Base-by-base conservation (phyloP, 2,329 filamentous ascomycete genomes). In the Talaromyces sp. region DNA sequence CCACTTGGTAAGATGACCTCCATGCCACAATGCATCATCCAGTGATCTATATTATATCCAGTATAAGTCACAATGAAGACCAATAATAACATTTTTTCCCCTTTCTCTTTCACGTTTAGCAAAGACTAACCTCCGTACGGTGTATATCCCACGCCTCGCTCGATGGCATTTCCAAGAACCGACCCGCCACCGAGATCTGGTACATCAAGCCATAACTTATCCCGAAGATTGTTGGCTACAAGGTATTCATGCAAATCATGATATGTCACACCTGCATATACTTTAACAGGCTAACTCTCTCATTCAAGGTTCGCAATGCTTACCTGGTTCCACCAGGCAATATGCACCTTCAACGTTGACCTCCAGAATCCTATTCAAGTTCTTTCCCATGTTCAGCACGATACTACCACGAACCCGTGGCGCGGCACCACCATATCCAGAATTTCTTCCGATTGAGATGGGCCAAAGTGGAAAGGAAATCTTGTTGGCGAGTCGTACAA, bases 111-210 rank as follows among this genome's bases (percentile, higher is more conserved):
- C 23, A 23, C 23, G 23, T 23, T 23, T 23, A 23, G 23, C 1
- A 23, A 23, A 23, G 23, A 23, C 23, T 23, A 23, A 36, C 12
- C 34, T 67, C 73, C 74, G 70, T 68, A 78, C 72, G 51, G 58
- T 1, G 58, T 60, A 47, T 42, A 60, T 4, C 58, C 58, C 34
- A 79, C 72, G 4, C 79, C 79, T 52, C 79, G 73, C 57, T 81
- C 79, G 3, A 36, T 5, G 16, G 34, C 16, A 12, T 84, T 83
- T 2, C 82, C 81, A 18, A 83, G 67, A 3, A 83, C 75, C 30
- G 75, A 77, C 0, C 81, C 81, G 71, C 81, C 82, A 30, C 81
- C 81, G 4, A 84, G 72, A 23, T 80, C 80, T 1, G 82, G 79
- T 12, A 76, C 76, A 62, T 77, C 78, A 1, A 80, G 78, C 81